A percentile compares a stretch with the other conserved stretches of the same genome.
Evolutionary conservation across 2,329 filamentous ascomycete genomes (phyloP).

Genomic region (Claviceps quebecensis): DNA sequence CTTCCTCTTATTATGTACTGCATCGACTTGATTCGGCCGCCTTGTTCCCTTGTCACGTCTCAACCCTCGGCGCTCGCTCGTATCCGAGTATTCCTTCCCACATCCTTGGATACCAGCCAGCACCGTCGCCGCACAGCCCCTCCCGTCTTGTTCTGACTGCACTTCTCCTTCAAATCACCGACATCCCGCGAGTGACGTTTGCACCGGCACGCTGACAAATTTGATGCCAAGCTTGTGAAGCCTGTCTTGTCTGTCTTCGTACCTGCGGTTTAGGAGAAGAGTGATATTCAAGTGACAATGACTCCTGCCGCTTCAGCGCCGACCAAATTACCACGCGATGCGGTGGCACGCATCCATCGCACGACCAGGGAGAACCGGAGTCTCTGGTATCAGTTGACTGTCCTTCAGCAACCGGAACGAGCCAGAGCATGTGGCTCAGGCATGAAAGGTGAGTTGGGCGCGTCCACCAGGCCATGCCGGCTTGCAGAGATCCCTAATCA

Average conservation of each 20-base stretch:
- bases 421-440: conserved; percentile 91
- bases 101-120: background rate
- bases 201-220: background rate
- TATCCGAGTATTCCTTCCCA: background rate
- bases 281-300: conserved; percentile 15
- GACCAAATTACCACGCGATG: conserved; percentile 18
- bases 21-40: background rate
- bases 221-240: background rate
- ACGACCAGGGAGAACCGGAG: conserved; percentile 59
- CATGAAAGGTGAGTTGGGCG: conserved; percentile 61
- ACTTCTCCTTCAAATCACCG: background rate
- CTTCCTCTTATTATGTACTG: background rate
- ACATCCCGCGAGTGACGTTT: background rate
- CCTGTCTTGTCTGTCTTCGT: background rate
- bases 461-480: background rate
- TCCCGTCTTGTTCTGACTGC: background rate
- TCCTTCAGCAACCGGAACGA: conserved; percentile 88
- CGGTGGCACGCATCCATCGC: conserved; percentile 32
- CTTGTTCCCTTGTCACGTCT: background rate
- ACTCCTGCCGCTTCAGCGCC: conserved; percentile 18
- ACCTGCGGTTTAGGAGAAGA: no score
- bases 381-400: conserved; percentile 68
- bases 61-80: background rate
- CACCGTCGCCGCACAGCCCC: no score
- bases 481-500: no score